phyloP scores from a whole-genome alignment of 495 filamentous ascomycete genomes.

The Penicillium roqueforti region DNA sequence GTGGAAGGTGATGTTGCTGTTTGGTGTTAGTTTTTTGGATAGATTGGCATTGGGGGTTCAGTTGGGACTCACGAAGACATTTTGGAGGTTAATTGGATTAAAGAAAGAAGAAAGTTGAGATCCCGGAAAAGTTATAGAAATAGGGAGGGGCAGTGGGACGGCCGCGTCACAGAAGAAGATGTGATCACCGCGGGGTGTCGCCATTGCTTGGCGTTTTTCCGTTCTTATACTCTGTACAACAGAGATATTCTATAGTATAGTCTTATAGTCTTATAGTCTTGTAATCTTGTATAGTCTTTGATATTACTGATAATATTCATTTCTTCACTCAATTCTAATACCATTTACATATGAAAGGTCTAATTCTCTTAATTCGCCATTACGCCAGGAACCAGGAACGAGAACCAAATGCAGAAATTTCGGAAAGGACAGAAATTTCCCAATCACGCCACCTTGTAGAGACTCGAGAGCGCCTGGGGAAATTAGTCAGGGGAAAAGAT shows the following conservation, averaged over 20 bases:
- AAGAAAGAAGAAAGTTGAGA: constrained; percentile 8
- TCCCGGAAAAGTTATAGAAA: neutral
- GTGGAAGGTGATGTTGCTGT: constrained; percentile 99
- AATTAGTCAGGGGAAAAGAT: constrained; percentile 4
- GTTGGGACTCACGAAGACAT: constrained; percentile 45
- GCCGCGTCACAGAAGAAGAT: constrained; percentile 22
- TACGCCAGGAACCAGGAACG: constrained; percentile 25
- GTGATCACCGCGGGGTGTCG: neutral
- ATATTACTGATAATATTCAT: no score
- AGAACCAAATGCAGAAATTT: constrained; percentile 15
- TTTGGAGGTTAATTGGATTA: constrained; percentile 26
- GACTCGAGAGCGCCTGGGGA: constrained; percentile 27
- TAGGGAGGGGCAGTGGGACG: constrained; percentile 14
- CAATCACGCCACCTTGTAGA: constrained; percentile 30
- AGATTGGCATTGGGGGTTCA: constrained; percentile 1
- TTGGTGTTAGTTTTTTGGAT: constrained; percentile 12
- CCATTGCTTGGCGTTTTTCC: neutral
- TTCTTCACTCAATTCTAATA: neutral
- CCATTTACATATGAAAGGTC: neutral
- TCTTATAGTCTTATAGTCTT: neutral
- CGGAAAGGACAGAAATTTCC: constrained; percentile 3
- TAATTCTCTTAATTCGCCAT: neutral
- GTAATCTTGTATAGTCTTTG: neutral
- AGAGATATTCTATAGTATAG: neutral
- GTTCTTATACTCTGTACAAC: no score